phyloP scores from a whole-genome alignment of 306 rosid genomes.

The Prunus persica region DNA sequence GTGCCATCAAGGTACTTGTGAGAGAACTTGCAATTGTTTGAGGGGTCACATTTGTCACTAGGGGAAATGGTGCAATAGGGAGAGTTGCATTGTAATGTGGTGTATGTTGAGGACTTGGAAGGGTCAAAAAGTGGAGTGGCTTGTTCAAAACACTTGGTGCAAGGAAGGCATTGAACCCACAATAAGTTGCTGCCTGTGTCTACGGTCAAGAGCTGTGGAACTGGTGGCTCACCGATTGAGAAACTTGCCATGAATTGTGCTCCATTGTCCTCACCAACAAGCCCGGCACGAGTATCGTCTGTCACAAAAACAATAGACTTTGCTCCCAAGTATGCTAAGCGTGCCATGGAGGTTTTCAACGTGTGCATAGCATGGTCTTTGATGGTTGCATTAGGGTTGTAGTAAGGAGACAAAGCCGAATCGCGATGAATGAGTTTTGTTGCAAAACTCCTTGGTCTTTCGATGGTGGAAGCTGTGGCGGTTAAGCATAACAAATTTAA shows the following conservation, averaged over 20 bases:
- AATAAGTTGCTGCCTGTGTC: conserved; percentile 38
- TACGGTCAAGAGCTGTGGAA: conserved; percentile 33
- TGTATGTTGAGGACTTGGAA: conserved; percentile 33
- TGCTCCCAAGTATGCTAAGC: not conserved
- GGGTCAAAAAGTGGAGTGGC: conserved; percentile 26
- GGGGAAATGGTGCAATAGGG: not conserved
- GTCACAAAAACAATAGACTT: not conserved
- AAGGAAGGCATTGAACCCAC: conserved; percentile 52
- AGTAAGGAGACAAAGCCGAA: not conserved
- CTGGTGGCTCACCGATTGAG: conserved; percentile 50
- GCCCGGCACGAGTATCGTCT: not conserved
- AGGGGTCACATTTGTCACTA: not conserved
- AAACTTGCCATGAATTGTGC: conserved; percentile 26
- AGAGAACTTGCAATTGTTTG: not conserved
- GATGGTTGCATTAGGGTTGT: not conserved
- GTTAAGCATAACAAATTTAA: not conserved
- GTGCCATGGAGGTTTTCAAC: not conserved
- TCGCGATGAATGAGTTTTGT: conserved; percentile 9
- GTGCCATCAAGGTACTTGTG: conserved; percentile 17
- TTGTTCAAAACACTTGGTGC: conserved; percentile 30
- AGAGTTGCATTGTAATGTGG: not conserved
- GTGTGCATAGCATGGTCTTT: not conserved
- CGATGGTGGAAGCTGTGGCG: not conserved
- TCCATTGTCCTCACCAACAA: conserved; percentile 11
- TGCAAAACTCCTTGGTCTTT: not conserved